phyloP scores from a whole-genome alignment of 2,329 filamentous ascomycete species.

The Aspergillus melleus region DNA sequence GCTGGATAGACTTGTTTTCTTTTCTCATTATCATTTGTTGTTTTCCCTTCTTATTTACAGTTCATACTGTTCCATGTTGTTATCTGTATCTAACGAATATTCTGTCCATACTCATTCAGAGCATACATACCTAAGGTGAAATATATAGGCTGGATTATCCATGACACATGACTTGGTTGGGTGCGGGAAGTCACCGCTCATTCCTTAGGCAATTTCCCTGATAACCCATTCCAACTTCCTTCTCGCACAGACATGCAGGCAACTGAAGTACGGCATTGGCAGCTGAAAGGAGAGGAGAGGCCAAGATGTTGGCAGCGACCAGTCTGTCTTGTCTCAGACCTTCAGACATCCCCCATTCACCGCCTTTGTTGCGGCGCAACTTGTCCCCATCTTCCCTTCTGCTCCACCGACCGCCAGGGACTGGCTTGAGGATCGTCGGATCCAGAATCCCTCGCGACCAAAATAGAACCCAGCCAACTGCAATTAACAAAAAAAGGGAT shows the following conservation, averaged over 20 bases:
- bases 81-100: slow-evolving; percentile 1
- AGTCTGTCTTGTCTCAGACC: neutral
- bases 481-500: neutral
- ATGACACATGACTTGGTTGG: neutral
- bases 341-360: neutral
- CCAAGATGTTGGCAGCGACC: neutral
- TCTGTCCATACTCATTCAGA: neutral
- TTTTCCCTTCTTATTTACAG: neutral
- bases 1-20: slow-evolving; percentile 1
- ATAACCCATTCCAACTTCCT: neutral
- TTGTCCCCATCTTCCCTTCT: neutral
- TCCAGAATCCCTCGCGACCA: slow-evolving; percentile 1
- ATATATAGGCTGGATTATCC: neutral
- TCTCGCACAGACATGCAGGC: neutral
- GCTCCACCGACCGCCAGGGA: slow-evolving; percentile 1
- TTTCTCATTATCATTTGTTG: neutral
- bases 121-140: neutral
- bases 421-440: neutral
- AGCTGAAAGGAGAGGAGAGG: neutral
- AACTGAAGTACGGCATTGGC: neutral
- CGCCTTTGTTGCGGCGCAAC: slow-evolving; percentile 12
- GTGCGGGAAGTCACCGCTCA: neutral
- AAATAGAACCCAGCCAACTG: neutral
- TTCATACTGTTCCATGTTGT: neutral
- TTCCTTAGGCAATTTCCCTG: neutral